Base-by-base conservation (phyloP, 2,329 filamentous ascomycete species). In the Diatrype stigma region DNA sequence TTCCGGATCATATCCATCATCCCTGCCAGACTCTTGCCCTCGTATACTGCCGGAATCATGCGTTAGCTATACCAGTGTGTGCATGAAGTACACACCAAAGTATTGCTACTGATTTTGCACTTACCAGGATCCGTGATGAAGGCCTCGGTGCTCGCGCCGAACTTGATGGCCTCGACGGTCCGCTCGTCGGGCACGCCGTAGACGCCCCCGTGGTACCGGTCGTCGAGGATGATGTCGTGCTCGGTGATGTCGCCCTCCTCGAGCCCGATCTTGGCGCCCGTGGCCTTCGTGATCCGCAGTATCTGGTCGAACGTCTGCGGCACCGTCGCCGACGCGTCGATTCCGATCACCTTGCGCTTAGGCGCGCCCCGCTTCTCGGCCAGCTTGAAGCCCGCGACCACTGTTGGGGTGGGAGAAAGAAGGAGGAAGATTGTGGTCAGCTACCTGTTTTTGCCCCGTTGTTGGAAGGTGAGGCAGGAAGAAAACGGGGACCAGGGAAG, bases 21-120 rank as follows among this genome's bases (percentile, higher is more conserved):
- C 0, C 86, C 86, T 3, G 85, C 85, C 65, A 90, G 70, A 58
- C 82, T 87, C 78, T 90, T 90, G 1, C 87, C 87, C 69, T 89
- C 86, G 61, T 90, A 90, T 1, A 90, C 86, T 44, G 16, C 8
- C 6, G 14, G 21, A 12, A 23, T 23, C 17, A 42, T 19, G 6
- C 6, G 17, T 42, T 19, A 19, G n/a, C 19, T 34, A 34, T 34
- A 34, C 14, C 30, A 7, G 7, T 12, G 37, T 19, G n/a, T 5
- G n/a, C n/a, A 19, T 14, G 37, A 21, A 12, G 19, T 40, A 8
- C 12, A n/a, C 19, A 40, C n/a, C n/a, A n/a, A n/a, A n/a, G n/a
- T n/a, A n/a, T n/a, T n/a, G n/a, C n/a, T n/a, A n/a, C n/a, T n/a
- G n/a, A n/a, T n/a, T n/a, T n/a, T n/a, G n/a, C n/a, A 28, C 40